A percentile compares a stretch with the other conserved stretches of the same genome.
phyloP scores from a whole-genome alignment of 108 stramenopile genomes.

The Mayamaea pseudoterrestris region DNA sequence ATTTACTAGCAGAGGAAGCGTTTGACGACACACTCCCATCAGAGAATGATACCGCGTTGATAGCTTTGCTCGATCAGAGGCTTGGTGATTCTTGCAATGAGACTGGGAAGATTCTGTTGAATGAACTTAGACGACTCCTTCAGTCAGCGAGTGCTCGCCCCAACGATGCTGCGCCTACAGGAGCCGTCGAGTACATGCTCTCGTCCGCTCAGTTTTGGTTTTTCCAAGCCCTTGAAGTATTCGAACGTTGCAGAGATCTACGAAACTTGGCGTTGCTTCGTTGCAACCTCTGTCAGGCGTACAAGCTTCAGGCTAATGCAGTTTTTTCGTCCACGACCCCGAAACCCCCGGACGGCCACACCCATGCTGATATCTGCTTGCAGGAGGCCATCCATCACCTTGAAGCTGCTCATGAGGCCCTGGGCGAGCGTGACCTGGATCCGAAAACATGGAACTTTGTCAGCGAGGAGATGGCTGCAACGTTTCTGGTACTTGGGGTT shows the following conservation, averaged over 20 bases:
- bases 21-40: not conserved
- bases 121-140: slow-evolving; percentile 39
- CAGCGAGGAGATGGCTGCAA: slow-evolving; percentile 65
- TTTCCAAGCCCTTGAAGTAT: slow-evolving; percentile 41
- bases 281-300: slow-evolving; percentile 74
- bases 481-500: slow-evolving; percentile 66
- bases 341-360: slow-evolving; percentile 2
- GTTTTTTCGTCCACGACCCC: slow-evolving; percentile 26
- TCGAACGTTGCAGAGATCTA: slow-evolving; percentile 40
- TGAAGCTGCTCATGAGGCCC: slow-evolving; percentile 48
- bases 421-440: slow-evolving; percentile 61
- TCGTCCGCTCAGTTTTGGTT: slow-evolving; percentile 80
- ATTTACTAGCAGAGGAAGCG: slow-evolving; percentile 3
- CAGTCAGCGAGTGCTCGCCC: slow-evolving; percentile 1
- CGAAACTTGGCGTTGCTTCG: slow-evolving; percentile 62
- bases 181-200: slow-evolving; percentile 33
- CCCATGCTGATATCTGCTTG: slow-evolving; percentile 63
- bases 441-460: slow-evolving; percentile 79
- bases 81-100: slow-evolving; percentile 84
- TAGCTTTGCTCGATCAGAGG: slow-evolving; percentile 50
- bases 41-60: slow-evolving; percentile 6
- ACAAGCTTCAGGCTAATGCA: slow-evolving; percentile 62
- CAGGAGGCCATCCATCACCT: slow-evolving; percentile 67
- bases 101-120: slow-evolving; percentile 58
- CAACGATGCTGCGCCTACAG: not conserved